Base-by-base conservation (phyloP, 345 rosid species). In the Citrus medica region DNA sequence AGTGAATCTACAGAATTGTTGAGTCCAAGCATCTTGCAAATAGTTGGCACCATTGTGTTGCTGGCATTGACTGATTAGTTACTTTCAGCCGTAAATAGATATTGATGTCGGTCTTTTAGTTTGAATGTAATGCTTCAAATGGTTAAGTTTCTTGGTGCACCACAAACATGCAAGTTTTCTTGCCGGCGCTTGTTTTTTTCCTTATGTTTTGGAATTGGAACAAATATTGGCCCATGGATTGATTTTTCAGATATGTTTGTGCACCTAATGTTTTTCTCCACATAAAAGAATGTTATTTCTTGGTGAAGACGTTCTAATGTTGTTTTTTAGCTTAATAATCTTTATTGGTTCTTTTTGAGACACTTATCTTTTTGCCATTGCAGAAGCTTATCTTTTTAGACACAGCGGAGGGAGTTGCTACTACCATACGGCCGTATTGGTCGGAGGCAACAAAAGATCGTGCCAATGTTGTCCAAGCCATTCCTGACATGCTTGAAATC, bases 401-500 rank as follows among this genome's bases (percentile, higher is more conserved):
- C 87, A 91, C 93, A 5, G 83, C 92, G 17, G 95, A 92, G 80
- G 91, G 94, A 24, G 92, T 96, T 68, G 80, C 92, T 66, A 76
- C 83, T 30, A 80, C 79, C 78, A 78, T 94, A 78, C 86, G 96
- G 64, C 98, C 98, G 10, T 90, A 90, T 79, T 97, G 98, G 98
- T 86, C 94, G 67, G 91, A 91, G 82, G 96, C 93, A 78, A 88
- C 87, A n/a, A 83, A 82, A 78, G 90, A 69, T 76, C 86, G 80
- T 53, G 98, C 97, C 64, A 87, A 35, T 75, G 90, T 94, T 33
- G 86, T 93, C 55, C 99, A 90, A 91, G 90, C 97, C 79, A 80
- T 89, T 62, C 91, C 92, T 22, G 93, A 93, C 83, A 94, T 92
- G 95, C 94, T 97, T 66, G 99, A 97, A 82, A 90, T 96, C 27